phyloP scores from a whole-genome alignment of 1,139 yeast species.

The Ogataea hybrid region DNA sequence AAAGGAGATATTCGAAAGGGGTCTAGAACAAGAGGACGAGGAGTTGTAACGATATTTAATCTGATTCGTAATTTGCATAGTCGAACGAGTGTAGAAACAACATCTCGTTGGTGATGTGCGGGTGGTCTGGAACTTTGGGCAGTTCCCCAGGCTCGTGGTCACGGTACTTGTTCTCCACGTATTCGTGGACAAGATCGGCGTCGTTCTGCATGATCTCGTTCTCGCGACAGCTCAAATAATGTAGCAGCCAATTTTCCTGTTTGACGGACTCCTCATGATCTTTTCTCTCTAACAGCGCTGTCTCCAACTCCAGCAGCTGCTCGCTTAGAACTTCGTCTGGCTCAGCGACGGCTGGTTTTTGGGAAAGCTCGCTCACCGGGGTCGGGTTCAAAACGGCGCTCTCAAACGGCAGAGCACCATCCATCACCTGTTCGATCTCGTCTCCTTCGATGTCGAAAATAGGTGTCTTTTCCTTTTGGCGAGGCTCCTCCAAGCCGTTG shows the following conservation, averaged over 20 bases:
- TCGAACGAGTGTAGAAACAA: conserved; percentile 18
- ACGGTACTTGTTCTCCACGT: conserved; percentile 14
- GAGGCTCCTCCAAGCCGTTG: conserved; percentile 3
- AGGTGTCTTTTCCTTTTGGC: background rate
- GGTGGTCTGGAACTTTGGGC: conserved; percentile 11
- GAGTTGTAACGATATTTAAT: conserved; percentile 18
- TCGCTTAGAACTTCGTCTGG: conserved; percentile 2
- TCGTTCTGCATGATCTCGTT: conserved; percentile 19
- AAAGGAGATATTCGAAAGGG: conserved; percentile 83
- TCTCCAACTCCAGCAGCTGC: conserved; percentile 21
- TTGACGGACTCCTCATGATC: conserved; percentile 29
- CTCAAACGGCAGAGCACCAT: conserved; percentile 13
- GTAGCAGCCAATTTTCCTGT: conserved; percentile 29
- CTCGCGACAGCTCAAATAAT: conserved; percentile 21
- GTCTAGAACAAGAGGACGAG: conserved; percentile 61
- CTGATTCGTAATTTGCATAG: conserved; percentile 11
- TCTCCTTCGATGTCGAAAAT: conserved; percentile 11
- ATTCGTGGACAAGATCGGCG: conserved; percentile 9
- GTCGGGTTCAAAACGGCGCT: conserved; percentile 15
- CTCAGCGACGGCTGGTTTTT: background rate
- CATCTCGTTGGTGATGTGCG: conserved; percentile 23
- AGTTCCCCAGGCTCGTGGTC: conserved; percentile 9
- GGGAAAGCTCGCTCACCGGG: conserved; percentile 6
- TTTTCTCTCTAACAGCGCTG: conserved; percentile 21
- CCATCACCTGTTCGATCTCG: conserved; percentile 11